Conservation (phyloP, 1,284 basidiomycete genomes). For the Fomitopsis palustris region DNA sequence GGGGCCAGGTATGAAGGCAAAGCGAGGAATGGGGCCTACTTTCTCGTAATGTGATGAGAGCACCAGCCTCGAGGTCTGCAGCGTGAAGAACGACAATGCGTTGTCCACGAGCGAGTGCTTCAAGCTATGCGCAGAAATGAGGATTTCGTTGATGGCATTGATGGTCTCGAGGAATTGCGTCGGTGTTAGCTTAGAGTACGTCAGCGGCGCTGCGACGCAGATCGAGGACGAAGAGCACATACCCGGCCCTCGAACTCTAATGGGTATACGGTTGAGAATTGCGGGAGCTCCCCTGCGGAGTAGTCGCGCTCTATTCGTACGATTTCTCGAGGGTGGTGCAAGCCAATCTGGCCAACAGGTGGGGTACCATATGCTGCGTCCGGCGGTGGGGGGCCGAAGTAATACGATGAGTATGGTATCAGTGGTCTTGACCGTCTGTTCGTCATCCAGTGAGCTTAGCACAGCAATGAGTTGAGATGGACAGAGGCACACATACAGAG, state of each 20-base stretch:
- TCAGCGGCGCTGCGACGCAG: not conserved
- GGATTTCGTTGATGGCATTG: constrained; percentile 76
- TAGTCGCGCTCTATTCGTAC: constrained; percentile 83
- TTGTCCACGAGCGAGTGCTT: constrained; percentile 65
- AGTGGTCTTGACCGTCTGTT: constrained; percentile 36
- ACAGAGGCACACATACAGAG: constrained; percentile 11
- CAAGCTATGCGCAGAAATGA: constrained; percentile 76
- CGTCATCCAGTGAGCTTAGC: not conserved
- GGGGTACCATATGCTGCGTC: constrained; percentile 73
- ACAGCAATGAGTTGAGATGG: not conserved
- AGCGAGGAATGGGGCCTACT: constrained; percentile 40
- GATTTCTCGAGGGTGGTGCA: constrained; percentile 83
- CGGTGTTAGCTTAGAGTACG: constrained; percentile 61
- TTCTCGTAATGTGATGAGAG: constrained; percentile 70
- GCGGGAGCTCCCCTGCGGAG: constrained; percentile 72
- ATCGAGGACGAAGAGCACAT: constrained; percentile 29
- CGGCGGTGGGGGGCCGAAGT: constrained; percentile 73
- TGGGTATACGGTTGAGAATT: constrained; percentile 79
- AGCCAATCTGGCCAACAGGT: constrained; percentile 75
- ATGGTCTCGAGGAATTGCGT: constrained; percentile 84
- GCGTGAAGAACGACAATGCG: constrained; percentile 62
- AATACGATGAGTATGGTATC: constrained; percentile 76
- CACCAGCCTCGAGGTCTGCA: constrained; percentile 70
- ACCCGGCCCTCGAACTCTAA: constrained; percentile 82
- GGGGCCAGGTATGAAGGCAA: not conserved